Base-by-base conservation (phyloP, 2,329 filamentous ascomycete genomes). In the Venturia pyrina region DNA sequence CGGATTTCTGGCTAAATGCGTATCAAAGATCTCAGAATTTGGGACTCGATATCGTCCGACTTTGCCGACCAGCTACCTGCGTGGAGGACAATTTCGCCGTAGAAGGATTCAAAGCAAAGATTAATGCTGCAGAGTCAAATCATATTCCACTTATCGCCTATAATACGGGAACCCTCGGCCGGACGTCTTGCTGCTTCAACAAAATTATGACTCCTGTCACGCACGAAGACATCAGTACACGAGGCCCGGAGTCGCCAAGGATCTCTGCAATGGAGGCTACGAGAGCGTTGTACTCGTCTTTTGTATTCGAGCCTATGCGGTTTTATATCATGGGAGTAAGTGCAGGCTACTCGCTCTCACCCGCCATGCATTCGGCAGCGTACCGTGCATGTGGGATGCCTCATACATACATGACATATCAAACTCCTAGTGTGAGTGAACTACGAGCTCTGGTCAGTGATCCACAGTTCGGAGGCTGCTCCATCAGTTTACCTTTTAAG, bases 251-350 rank as follows among this genome's bases (percentile, higher is more conserved):
- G 32, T 59, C 61, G 0, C 66, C 65, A 7, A 66, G 5, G 64
- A 68, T 72, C 65, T 78, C 79, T 48, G 72, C 82, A 40, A 76
- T 81, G 11, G 83, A 89, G 67, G 84, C 87, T 0, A 89, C 87
- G 6, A 77, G 83, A 67, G 85, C 87, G 0, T 79, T 91, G 0
- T 90, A 87, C 70, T 80, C 85, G 4, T 86, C 85, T 0, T 89
- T 88, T 66, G 79, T 88, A 1, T 83, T 86, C 63, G 87, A 91
- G 50, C 81, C 86, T 0, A 85, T 92, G 80, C 85, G 87, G 62
- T 85, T 90, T 65, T 89, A 89, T 69, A 87, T 92, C 43, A 84
- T 91, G 63, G 89, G 89, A n/a, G 86, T 84, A 65, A 87, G 87
- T 65, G 85, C 89, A 11, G 84, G 82, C 62, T 90, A 89, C 76